These are phyloP conservation scores for Phytopythium kandeliae DNA, from an alignment of 352 stramenopile species.

Conservation along the genomic window DNA sequence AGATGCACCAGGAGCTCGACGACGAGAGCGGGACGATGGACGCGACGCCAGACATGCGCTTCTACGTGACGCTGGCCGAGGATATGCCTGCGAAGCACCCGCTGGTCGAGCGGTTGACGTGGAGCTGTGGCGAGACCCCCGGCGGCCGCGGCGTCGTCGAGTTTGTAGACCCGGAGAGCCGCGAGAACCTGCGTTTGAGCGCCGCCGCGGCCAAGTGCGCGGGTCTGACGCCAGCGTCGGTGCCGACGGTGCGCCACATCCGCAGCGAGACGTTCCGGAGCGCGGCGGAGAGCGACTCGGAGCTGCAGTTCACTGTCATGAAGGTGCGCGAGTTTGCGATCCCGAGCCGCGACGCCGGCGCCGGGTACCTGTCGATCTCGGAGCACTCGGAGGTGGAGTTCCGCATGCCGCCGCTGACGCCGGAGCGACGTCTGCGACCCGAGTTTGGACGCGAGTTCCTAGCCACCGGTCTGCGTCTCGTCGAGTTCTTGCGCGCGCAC, in stretches of 20 bases:
- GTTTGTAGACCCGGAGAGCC: slow-evolving; percentile 31
- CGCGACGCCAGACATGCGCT: slow-evolving; percentile 60
- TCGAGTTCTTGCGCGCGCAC: slow-evolving; percentile 53
- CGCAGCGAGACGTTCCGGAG: slow-evolving; percentile 38
- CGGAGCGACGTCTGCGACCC: slow-evolving; percentile 40
- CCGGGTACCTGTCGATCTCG: slow-evolving; percentile 46
- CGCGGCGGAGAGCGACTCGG: slow-evolving; percentile 8
- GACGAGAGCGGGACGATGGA: slow-evolving; percentile 58
- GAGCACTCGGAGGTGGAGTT: slow-evolving; percentile 68
- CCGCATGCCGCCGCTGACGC: slow-evolving; percentile 44
- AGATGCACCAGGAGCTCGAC: slow-evolving; percentile 77
- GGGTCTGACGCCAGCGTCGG: slow-evolving; percentile 28
- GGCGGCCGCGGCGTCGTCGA: slow-evolving; percentile 52
- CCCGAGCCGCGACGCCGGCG: slow-evolving; percentile 27
- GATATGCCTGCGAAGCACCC: slow-evolving; percentile 41
- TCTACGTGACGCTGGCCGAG: slow-evolving; percentile 71
- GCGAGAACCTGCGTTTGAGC: slow-evolving; percentile 45
- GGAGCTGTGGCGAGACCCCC: slow-evolving; percentile 22
- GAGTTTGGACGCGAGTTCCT: slow-evolving; percentile 53
- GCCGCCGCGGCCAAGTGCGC: slow-evolving; percentile 27
- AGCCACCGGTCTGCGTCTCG: slow-evolving; percentile 47
- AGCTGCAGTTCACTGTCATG: slow-evolving; percentile 42
- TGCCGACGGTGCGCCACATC: slow-evolving; percentile 61
- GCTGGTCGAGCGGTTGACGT: slow-evolving; percentile 28
- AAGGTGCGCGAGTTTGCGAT: slow-evolving; percentile 50